Percentiles rank a stretch among this genome's conserved stretches.
phyloP scores from a whole-genome alignment of 2,329 filamentous ascomycete species.

The Cercospora sojina region DNA sequence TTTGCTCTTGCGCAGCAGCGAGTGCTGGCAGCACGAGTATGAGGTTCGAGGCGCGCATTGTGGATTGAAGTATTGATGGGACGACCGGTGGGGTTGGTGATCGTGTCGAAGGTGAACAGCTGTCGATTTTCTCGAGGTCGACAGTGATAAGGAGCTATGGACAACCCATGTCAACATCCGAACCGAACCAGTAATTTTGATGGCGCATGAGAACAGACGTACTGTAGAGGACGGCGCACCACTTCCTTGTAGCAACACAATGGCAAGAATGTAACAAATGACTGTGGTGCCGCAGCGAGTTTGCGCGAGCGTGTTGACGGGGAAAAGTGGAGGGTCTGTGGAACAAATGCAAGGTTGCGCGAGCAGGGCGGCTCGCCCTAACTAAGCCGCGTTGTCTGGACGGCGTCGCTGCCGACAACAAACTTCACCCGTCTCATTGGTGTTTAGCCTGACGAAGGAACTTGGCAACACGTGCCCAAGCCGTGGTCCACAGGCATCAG shows the following conservation, averaged over 20 bases:
- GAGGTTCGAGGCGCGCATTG: slow-evolving; percentile 55
- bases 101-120: background rate
- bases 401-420: background rate
- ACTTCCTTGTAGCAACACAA: background rate
- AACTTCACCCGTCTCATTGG: background rate
- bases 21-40: slow-evolving; percentile 54
- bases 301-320: slow-evolving; percentile 1
- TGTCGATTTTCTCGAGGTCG: background rate
- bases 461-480: slow-evolving; percentile 1
- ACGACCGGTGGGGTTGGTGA: background rate
- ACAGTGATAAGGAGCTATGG: slow-evolving; percentile 15
- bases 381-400: slow-evolving; percentile 5
- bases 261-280: background rate
- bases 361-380: background rate
- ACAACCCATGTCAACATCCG: slow-evolving; percentile 2
- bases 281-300: slow-evolving; percentile 1
- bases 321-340: background rate
- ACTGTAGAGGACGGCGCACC: slow-evolving; percentile 1
- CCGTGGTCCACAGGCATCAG: background rate
- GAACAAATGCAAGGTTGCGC: slow-evolving; percentile 2
- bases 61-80: background rate
- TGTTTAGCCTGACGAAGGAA: background rate
- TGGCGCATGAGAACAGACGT: background rate
- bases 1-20: slow-evolving; percentile 56
- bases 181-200: background rate